Conservation (phyloP, 1,284 basidiomycete species). For the Apiotrichum sp. region DNA sequence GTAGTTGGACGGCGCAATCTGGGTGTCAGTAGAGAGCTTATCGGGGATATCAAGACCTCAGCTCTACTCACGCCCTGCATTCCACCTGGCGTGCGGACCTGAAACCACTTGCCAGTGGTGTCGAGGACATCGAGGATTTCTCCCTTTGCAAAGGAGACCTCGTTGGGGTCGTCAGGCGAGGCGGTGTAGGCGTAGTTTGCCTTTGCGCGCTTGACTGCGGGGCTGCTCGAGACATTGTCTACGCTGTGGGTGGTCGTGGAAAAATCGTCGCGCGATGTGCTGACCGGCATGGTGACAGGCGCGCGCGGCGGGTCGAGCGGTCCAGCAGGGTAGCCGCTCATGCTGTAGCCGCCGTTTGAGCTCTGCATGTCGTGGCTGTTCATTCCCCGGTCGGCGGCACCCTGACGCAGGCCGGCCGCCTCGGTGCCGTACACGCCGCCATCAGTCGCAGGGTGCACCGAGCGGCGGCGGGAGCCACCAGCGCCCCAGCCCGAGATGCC, state of each 20-base stretch:
- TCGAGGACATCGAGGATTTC: conserved; percentile 92
- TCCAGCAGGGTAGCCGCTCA: background rate
- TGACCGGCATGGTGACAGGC: background rate
- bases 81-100: conserved; percentile 79
- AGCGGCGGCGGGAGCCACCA: conserved; percentile 28
- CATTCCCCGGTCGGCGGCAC: conserved; percentile 25
- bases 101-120: conserved; percentile 92
- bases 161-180: conserved; percentile 88
- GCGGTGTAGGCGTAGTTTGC: conserved; percentile 64
- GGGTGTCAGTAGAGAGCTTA: background rate
- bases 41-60: no score
- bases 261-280: conserved; percentile 8
- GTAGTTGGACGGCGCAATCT: conserved; percentile 45
- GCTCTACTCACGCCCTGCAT: conserved; percentile 58
- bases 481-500: conserved; percentile 65
- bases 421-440: conserved; percentile 11
- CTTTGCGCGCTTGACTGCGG: conserved; percentile 25
- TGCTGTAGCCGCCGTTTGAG: conserved; percentile 22
- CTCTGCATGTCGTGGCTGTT: conserved; percentile 19
- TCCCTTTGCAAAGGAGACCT: conserved; percentile 89
- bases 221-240: conserved; percentile 4
- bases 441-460: conserved; percentile 10
- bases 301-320: background rate
- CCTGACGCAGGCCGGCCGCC: conserved; percentile 13
- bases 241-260: conserved; percentile 3